Base-by-base conservation (phyloP, 345 rosid genomes). In the Pistacia atlantica region DNA sequence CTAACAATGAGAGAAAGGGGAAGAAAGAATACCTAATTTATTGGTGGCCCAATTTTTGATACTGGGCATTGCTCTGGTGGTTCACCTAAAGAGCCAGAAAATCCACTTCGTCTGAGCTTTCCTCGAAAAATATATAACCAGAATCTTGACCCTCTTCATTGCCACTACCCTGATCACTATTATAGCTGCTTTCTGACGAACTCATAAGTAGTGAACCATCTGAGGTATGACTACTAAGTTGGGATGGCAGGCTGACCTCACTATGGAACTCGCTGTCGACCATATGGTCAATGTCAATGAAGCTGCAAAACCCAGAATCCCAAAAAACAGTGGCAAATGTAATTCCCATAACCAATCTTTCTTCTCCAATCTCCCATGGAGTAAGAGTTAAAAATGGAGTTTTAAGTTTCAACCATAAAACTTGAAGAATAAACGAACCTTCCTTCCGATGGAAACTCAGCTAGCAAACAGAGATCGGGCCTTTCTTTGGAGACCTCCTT, bases 401-500 rank as follows among this genome's bases (percentile, higher is more conserved):
- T 68, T n/a, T 12, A 57, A 35, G 16, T 14, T 54, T 60, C 67
- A 59, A 28, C 63, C 17, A 65, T 31, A 71, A 48, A 62, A 59
- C 56, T 8, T 31, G 20, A 8, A 69, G 33, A 67, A 72, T 8
- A 54, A 64, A 83, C 89, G 22, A 69, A 89, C 95, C 93, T 89
- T 80, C 89, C 90, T 33, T 89, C 93, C 2, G 84, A 74, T 62
- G 93, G 90, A 76, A 94, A 94, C 73, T 92, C 93, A 22, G 95
- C 97, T 31, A 91, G 87, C 76, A 94, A 77, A 71, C 89, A 90
- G 48, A 94, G 78, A 31, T 84, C 87, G 25, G 95, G 89, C 80
- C 97, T 91, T 83, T 85, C 96, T 86, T 89, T 90, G 61, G 72
- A 75, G 38, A 94, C 89, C 87, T 86, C 86, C 84, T 88, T 87